Evolutionary conservation across 768 basidiomycete genomes (phyloP), one percentile per base, ranked within the genome.

Genomic region (Termitomyces sp.): DNA sequence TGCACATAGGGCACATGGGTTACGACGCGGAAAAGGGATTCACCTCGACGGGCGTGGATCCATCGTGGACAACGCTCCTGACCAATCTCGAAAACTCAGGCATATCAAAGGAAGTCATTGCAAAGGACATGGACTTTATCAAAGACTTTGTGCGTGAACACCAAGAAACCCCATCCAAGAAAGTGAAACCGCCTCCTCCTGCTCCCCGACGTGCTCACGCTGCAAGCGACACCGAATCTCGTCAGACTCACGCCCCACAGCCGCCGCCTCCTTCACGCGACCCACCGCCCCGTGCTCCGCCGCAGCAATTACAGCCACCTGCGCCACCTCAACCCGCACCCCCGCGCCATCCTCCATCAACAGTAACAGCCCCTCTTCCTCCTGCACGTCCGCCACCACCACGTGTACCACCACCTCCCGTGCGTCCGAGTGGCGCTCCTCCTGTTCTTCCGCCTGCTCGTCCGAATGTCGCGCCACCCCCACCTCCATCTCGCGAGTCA

Each of bases 1-100:
- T 83, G 56, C 95, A 98, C 66, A 79, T 97, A 44, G 93, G 89
- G 0, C 95, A 98, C 67, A 96, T 99, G 90, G 95, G 94, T 12
- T 97, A 88, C 69, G 91, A 97, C 64, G 69, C 81, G 0, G 85
- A 96, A 61, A 82, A 85, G 26, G 96, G 96, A 2, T 98, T 93
- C 70, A 87, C 86, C 0, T 90, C 88, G 0, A 80, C 77, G 15
- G 91, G 91, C 53, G 90, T 99, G 5, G 96, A 99, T 69, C 84
- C 91, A 1, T 91, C 88, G 5, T 98, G 96, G 96, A 76, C 83
- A 45, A 75, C 83, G 1, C 71, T 98, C 55, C 76, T 98, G 3
- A 77, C 73, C 8, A 75, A 82, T 56, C 78, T 98, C 5, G 80
- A 85, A 58, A 70, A 72, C 45, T 71, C 77, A 7, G 94, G 94